phyloP scores from a whole-genome alignment of 257 asterid genomes.

The Solanum dulcamara region DNA sequence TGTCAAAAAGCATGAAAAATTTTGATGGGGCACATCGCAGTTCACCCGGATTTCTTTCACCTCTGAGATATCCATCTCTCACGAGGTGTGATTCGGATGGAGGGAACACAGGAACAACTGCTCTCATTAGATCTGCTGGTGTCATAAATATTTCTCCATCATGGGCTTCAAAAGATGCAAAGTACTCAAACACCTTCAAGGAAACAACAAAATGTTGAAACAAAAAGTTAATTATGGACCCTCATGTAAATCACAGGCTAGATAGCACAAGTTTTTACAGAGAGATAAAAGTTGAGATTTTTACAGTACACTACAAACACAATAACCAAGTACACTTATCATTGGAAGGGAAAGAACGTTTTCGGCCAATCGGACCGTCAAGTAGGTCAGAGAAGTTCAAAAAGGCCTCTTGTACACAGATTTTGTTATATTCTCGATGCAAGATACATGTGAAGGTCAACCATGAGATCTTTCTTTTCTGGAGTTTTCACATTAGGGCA shows the following conservation, averaged over 20 bases:
- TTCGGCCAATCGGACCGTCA: not conserved
- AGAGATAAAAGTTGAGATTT: not conserved
- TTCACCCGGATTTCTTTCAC: constrained; percentile 86
- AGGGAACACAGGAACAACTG: constrained; percentile 92
- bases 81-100: constrained; percentile 83
- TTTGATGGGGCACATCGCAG: constrained; percentile 66
- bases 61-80: constrained; percentile 84
- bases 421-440: not conserved
- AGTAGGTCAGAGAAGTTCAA: not conserved
- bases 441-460: not conserved
- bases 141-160: constrained; percentile 73
- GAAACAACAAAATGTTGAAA: constrained; percentile 6
- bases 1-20: constrained; percentile 91
- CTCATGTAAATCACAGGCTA: not conserved
- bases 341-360: not conserved
- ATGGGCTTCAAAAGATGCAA: constrained; percentile 47
- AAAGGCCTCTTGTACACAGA: not conserved
- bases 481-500: not conserved
- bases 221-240: not conserved
- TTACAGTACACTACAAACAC: not conserved
- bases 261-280: not conserved
- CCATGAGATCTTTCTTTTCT: not conserved
- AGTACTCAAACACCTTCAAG: constrained; percentile 68
- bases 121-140: constrained; percentile 93
- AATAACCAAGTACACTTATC: not conserved